phyloP scores from a whole-genome alignment of 257 asterid genomes.

The Salvia splendens region DNA sequence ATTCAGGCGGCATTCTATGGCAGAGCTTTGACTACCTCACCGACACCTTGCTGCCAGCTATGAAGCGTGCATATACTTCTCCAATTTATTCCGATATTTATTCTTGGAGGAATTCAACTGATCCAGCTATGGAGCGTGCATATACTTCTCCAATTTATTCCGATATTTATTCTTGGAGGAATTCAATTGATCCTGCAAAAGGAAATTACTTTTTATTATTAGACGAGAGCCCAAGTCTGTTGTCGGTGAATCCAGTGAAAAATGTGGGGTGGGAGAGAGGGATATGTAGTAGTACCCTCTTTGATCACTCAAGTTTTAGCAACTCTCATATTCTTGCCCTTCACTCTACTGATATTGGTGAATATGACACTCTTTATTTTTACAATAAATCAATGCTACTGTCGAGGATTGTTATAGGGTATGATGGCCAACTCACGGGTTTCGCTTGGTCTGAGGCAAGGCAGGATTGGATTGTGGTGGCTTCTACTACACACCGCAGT shows the following conservation, averaged over 20 bases:
- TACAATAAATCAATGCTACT: background rate
- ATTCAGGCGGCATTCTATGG: slow-evolving; percentile 35
- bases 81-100: background rate
- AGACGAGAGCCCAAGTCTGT: slow-evolving; percentile 31
- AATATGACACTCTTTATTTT: slow-evolving; percentile 5
- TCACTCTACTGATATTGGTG: background rate
- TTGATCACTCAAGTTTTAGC: slow-evolving; percentile 7
- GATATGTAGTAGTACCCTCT: background rate
- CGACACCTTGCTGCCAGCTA: slow-evolving; percentile 2
- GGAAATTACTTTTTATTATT: slow-evolving; percentile 34
- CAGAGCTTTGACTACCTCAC: slow-evolving; percentile 55
- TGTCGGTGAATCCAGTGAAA: slow-evolving; percentile 27
- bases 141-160: background rate
- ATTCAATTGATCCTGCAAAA: slow-evolving; percentile 15
- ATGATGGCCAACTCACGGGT: background rate
- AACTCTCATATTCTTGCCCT: background rate
- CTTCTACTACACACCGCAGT: too few relatives aligned
- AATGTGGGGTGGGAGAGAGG: slow-evolving; percentile 40
- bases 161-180: background rate
- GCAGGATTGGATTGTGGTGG: too few relatives aligned
- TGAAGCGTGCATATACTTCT: background rate
- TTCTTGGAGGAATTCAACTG: background rate
- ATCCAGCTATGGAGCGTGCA: background rate
- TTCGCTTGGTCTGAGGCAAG: slow-evolving; percentile 18
- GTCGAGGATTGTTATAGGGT: slow-evolving; percentile 23